Base-by-base conservation (phyloP, 768 basidiomycete species). In the Infundibulicybe gibba region DNA sequence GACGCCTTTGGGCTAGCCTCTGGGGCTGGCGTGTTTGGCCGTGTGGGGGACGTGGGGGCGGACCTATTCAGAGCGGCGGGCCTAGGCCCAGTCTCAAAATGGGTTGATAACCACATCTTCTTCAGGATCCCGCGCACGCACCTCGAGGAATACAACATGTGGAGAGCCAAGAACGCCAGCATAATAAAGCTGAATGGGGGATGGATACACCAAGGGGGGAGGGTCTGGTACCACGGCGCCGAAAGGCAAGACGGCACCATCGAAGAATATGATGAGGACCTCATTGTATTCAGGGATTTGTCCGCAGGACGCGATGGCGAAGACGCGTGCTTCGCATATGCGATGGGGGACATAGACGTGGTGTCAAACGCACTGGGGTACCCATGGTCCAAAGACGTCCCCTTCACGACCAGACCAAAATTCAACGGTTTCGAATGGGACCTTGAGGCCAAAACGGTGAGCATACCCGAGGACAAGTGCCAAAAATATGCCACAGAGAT, bases 321-420 rank as follows among this genome's bases (percentile, higher is more conserved):
- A 25, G 25, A 25, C 25, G 25, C 25, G 8, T 8, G 3, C 8
- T 25, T 25, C 25, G 25, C 25, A 8, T 25, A 25, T 8, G 25
- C 4, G 3, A 25, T 25, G 25, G 25, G 8, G 25, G 25, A 25
- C 25, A 25, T 25, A 25, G 25, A 25, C 25, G 8, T 8, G 8
- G 8, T 25, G 4, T 25, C 25, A 3, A 25, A 25, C 8, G 72
- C 49, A 75, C 74, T 37, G 52, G 53, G 0, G 75, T 72, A 71
- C 70, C 71, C 0, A 68, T 76, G 44, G 65, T 63, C 0, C 45
- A 72, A 5, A 63, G 63, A 0, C 64, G 8, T 25, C 25, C 25
- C 25, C 8, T 25, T 25, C 25, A 4, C 25, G 4, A 25, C 25
- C 3, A 25, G 8, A 8, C 25, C 8, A 8, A 25, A 25, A 8